These are phyloP conservation scores for Ceratobasidium sp. DNA, from an alignment of 1,284 basidiomycete genomes.

Conservation along the genomic window DNA sequence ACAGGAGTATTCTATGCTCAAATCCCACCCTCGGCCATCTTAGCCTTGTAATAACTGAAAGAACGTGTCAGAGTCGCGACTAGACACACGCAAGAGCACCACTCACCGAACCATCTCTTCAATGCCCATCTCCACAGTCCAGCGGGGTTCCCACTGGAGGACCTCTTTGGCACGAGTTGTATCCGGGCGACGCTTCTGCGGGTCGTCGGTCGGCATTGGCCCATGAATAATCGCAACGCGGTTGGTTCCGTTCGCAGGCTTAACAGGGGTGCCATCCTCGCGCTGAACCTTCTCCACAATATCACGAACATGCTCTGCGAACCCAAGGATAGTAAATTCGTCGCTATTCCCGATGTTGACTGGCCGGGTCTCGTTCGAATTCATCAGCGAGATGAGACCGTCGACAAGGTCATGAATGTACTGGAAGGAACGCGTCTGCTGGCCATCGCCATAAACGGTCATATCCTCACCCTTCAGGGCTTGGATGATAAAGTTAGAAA, in stretches of 20 bases:
- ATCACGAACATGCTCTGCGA: constrained; percentile 87
- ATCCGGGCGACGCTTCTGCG: constrained; percentile 92
- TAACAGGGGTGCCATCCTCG: constrained; percentile 71
- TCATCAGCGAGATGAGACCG: constrained; percentile 91
- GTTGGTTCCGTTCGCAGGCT: constrained; percentile 57
- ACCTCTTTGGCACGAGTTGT: constrained; percentile 87
- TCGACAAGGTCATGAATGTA: constrained; percentile 87
- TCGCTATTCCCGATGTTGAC: constrained; percentile 95
- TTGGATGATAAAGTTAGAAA: constrained; percentile 98
- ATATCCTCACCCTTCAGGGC: constrained; percentile 95
- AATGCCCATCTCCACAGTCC: constrained; percentile 89
- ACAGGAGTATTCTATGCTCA: constrained; percentile 53
- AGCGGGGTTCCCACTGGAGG: constrained; percentile 94
- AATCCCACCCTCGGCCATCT: constrained; percentile 83
- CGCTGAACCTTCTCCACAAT: constrained; percentile 89
- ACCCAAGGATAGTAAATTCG: constrained; percentile 94
- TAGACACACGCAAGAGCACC: background rate
- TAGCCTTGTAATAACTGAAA: constrained; percentile 79
- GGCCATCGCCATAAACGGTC: constrained; percentile 97
- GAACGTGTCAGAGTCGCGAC: background rate
- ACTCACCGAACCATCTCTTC: constrained; percentile 83
- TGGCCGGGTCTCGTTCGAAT: constrained; percentile 87
- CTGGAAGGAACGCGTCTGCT: constrained; percentile 96
- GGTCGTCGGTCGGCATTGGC: constrained; percentile 92
- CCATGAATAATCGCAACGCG: constrained; percentile 82